These are phyloP conservation scores for Camellia japonica DNA, from an alignment of 148 eudicot genomes.

Conservation along the genomic window DNA sequence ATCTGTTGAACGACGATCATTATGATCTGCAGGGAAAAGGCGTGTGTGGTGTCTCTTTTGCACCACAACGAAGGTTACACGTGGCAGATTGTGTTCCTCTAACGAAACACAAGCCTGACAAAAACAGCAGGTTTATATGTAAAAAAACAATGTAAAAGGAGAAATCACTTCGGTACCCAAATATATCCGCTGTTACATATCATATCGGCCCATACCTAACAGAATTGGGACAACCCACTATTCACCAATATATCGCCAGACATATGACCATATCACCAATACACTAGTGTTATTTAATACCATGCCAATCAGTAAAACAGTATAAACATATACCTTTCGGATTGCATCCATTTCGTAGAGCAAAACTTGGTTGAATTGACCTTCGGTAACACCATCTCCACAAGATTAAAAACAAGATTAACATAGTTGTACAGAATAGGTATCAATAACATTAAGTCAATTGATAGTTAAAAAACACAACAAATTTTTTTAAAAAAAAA, in stretches of 20 bases:
- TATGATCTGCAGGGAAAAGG: slow-evolving; percentile 48
- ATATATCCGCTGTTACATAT: background rate
- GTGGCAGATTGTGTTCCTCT: slow-evolving; percentile 54
- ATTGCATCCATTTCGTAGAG: slow-evolving; percentile 76
- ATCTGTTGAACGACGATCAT: slow-evolving; percentile 42
- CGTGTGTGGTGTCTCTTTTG: slow-evolving; percentile 96
- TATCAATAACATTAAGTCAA: too few species aligned
- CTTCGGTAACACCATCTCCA: slow-evolving; percentile 96
- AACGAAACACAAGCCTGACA: slow-evolving; percentile 67
- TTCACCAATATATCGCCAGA: background rate
- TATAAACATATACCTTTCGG: slow-evolving; percentile 43
- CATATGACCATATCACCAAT: too few species aligned
- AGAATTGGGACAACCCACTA: too few species aligned
- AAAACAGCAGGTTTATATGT: background rate
- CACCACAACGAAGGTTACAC: slow-evolving; percentile 79
- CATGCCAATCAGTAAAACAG: too few species aligned
- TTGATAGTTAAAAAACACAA: too few species aligned
- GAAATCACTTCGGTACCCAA: background rate
- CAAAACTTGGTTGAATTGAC: slow-evolving; percentile 72
- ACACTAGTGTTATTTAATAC: too few species aligned
- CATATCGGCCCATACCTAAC: too few species aligned
- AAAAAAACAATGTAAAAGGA: background rate
- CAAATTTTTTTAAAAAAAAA: too few species aligned
- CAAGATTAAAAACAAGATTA: background rate
- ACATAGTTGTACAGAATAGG: too few species aligned